Evolutionary conservation across 2,329 filamentous ascomycete genomes (phyloP).

Genomic region (Cladophialophora carrionii): DNA sequence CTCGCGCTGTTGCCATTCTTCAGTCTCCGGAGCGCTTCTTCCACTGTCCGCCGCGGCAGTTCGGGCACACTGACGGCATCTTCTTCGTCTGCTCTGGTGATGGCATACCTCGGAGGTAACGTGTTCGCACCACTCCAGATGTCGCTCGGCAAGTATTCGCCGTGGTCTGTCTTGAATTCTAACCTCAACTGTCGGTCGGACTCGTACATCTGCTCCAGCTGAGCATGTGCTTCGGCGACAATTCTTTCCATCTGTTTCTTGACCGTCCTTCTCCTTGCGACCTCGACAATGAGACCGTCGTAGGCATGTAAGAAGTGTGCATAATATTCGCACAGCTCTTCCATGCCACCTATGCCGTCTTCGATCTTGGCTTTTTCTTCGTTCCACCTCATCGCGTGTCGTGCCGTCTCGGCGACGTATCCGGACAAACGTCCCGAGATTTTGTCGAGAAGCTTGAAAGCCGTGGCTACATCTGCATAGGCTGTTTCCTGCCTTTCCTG

Average conservation of each 20-base stretch:
- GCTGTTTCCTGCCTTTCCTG: slow-evolving; percentile 60
- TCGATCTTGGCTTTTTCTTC: slow-evolving; percentile 72
- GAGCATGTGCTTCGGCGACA: slow-evolving; percentile 75
- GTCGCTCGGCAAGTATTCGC: slow-evolving; percentile 83
- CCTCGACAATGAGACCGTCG: slow-evolving; percentile 80
- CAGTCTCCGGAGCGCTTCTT: slow-evolving; percentile 48
- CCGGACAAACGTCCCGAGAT: slow-evolving; percentile 66
- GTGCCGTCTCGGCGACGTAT: slow-evolving; percentile 53
- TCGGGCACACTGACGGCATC: slow-evolving; percentile 44
- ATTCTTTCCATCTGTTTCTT: slow-evolving; percentile 75
- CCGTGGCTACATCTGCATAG: slow-evolving; percentile 61
- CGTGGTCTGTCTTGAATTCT: slow-evolving; percentile 77
- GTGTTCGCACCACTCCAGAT: slow-evolving; percentile 75
- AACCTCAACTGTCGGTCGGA: slow-evolving; percentile 74
- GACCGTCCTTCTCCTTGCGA: slow-evolving; percentile 71
- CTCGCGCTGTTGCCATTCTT: slow-evolving; percentile 36
- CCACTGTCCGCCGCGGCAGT: slow-evolving; percentile 49
- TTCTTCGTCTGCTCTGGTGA: slow-evolving; percentile 54
- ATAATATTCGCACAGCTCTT: slow-evolving; percentile 78
- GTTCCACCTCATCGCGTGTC: slow-evolving; percentile 64
- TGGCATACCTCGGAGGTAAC: slow-evolving; percentile 44
- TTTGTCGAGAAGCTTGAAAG: slow-evolving; percentile 68
- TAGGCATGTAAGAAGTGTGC: slow-evolving; percentile 85
- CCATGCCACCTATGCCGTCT: slow-evolving; percentile 73
- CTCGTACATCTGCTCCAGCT: slow-evolving; percentile 73